Base-by-base conservation (phyloP, 2,329 filamentous ascomycete genomes). In the Alternaria angustiovoidea region DNA sequence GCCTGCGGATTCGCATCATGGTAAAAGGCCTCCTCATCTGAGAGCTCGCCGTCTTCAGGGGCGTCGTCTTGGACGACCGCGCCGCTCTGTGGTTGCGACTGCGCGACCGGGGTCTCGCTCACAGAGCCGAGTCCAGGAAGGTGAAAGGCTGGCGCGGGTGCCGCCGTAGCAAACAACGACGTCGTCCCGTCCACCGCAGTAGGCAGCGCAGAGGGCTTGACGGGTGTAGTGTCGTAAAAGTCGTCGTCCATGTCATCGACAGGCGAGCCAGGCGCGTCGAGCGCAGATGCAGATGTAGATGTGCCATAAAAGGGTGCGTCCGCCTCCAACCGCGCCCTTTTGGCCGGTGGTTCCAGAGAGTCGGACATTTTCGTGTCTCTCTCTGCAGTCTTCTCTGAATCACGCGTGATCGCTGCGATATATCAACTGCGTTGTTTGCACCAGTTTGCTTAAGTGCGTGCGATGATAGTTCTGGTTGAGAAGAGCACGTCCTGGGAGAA, bases 201-300 rank as follows among this genome's bases (percentile, higher is more conserved):
- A 60, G 66, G 59, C 49, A 64, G 62, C 52, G 68, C 62, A 51
- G 67, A 61, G 42, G 69, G 62, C 62, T 75, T 72, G 64, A 71
- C 70, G 52, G 75, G 72, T 26, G 72, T 68, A 42, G 67, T 73
- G 55, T 75, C 75, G 72, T 78, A 78, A 59, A 78, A 77, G 54
- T 79, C 76, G 71, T 78, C 75, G 68, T 78, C 76, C 69, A 73
- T 63, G 60, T 78, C 76, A 74, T 78, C 76, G 67, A 78, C 66
- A 54, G 76, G 76, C 67, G 75, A 78, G 70, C 73, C 55, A 62
- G 75, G 70, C 75, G 76, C 72, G 62, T 78, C 76, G 65, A 75
- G 64, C 67, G 64, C 60, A 55, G 65, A 64, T 57, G 78, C 75
- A 61, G 63, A 65, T 43, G 56, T 30, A 41, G 56, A 54, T 59